phyloP scores from a whole-genome alignment of 2,329 filamentous ascomycete species.

The Alternaria tenuissima region DNA sequence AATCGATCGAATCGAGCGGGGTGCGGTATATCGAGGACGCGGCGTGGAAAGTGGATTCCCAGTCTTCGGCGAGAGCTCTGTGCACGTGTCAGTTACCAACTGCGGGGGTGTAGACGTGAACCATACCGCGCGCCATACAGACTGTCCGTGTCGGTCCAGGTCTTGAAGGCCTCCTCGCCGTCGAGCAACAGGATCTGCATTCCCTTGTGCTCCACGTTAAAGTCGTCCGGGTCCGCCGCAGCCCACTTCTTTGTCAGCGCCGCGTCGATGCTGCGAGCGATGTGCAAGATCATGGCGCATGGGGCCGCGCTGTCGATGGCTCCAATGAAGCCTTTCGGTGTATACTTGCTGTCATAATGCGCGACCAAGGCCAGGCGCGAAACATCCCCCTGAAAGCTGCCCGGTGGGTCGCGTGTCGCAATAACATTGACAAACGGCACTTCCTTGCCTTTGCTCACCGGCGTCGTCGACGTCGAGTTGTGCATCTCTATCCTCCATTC shows the following conservation, averaged over 20 bases:
- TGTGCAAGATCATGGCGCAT: slow-evolving; percentile 92
- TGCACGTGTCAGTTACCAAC: neutral
- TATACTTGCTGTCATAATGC: slow-evolving; percentile 89
- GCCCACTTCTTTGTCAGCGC: slow-evolving; percentile 88
- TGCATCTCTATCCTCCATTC: slow-evolving; percentile 83
- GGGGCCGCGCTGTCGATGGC: slow-evolving; percentile 93
- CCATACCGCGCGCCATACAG: slow-evolving; percentile 84
- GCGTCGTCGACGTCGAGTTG: slow-evolving; percentile 86
- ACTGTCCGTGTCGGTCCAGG: slow-evolving; percentile 83
- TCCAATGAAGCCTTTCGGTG: slow-evolving; percentile 87
- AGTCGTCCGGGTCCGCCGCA: slow-evolving; percentile 57
- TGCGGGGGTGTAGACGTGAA: too few species aligned
- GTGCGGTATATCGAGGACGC: slow-evolving; percentile 77
- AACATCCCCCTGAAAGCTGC: slow-evolving; percentile 76
- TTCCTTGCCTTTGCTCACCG: slow-evolving; percentile 73
- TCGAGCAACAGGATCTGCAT: slow-evolving; percentile 92
- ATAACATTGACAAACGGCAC: slow-evolving; percentile 90
- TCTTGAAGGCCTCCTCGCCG: slow-evolving; percentile 89
- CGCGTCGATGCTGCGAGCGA: slow-evolving; percentile 79
- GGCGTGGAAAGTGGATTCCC: slow-evolving; percentile 77
- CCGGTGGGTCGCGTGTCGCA: slow-evolving; percentile 89
- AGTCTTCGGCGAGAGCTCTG: slow-evolving; percentile 77
- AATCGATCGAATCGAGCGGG: slow-evolving; percentile 79
- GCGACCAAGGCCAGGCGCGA: slow-evolving; percentile 86
- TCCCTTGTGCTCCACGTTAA: slow-evolving; percentile 74